Conservation (phyloP, 2,329 filamentous ascomycete species). For the Penicillium sp. region DNA sequence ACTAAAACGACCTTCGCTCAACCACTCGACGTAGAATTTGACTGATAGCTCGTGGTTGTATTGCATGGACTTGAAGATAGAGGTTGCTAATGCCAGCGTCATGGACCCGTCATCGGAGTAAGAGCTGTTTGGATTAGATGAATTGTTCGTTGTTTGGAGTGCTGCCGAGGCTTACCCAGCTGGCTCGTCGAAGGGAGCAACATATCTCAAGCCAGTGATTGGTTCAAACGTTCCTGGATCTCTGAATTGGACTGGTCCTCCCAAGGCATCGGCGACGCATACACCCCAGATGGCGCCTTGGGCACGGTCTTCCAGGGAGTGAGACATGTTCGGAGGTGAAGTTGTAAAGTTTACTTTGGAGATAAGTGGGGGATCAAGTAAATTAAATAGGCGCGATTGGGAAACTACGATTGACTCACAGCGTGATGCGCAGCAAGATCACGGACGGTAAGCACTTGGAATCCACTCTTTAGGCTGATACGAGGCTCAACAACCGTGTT, state of each 20-base stretch:
- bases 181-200: constrained; percentile 37
- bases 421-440: no score
- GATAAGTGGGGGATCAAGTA: no score
- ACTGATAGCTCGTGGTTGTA: constrained; percentile 35
- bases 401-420: no score
- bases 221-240: constrained; percentile 36
- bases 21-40: constrained; percentile 42
- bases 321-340: background rate
- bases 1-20: constrained; percentile 38
- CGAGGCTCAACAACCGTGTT: no score
- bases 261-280: constrained; percentile 47
- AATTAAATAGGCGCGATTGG: no score
- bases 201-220: constrained; percentile 35
- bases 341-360: no score
- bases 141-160: background rate
- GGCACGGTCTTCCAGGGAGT: constrained; percentile 6
- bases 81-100: constrained; percentile 45
- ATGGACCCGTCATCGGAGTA: constrained; percentile 50
- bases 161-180: constrained; percentile 30
- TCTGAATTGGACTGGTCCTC: constrained; percentile 45
- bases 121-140: constrained; percentile 19
- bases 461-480: no score
- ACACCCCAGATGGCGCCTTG: constrained; percentile 41
- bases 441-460: no score
- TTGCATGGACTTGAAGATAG: constrained; percentile 36